These are phyloP conservation scores for Pseudogymnoascus sp. DNA, from an alignment of 2,329 filamentous ascomycete genomes.

Conservation along the genomic window DNA sequence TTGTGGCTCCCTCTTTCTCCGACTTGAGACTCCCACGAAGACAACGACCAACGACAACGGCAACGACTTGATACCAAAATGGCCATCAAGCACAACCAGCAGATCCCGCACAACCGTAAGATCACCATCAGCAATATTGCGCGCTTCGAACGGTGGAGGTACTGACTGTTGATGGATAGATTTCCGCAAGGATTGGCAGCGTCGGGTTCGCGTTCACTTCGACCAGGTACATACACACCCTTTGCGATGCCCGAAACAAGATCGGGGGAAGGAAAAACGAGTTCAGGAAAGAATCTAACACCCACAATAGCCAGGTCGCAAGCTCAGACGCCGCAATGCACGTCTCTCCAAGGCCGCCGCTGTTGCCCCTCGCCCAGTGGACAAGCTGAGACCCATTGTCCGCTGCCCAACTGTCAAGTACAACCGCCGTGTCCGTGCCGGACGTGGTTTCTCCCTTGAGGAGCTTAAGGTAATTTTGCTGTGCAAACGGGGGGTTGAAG, in stretches of 20 bases:
- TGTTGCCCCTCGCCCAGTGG: conserved; percentile 91
- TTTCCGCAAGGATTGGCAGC: conserved; percentile 99
- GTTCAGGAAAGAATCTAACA: conserved; percentile 25
- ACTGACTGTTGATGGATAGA: conserved; percentile 46
- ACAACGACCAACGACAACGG: conserved; percentile 10
- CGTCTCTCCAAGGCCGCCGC: conserved; percentile 92
- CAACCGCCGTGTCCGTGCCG: conserved; percentile 94
- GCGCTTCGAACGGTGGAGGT: conserved; percentile 18
- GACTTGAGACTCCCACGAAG: conserved; percentile 7
- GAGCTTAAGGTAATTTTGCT: conserved; percentile 79
- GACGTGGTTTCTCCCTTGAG: conserved; percentile 93
- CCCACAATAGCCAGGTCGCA: conserved; percentile 74
- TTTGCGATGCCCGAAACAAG: conserved; percentile 13
- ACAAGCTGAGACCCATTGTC: conserved; percentile 92
- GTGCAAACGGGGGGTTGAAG: not conserved
- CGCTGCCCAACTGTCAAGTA: conserved; percentile 98
- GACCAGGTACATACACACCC: conserved; percentile 72
- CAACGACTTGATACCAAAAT: conserved; percentile 18
- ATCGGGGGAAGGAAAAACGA: conserved; percentile 8
- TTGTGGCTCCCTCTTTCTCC: conserved; percentile 6
- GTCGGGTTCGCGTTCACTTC: conserved; percentile 98
- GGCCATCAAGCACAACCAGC: conserved; percentile 99
- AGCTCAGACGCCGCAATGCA: conserved; percentile 83
- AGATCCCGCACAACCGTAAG: conserved; percentile 93
- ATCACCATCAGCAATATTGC: conserved; percentile 26